Evolutionary conservation across 441 rosid species (phyloP).

Genomic region (Erodium trifolium): DNA sequence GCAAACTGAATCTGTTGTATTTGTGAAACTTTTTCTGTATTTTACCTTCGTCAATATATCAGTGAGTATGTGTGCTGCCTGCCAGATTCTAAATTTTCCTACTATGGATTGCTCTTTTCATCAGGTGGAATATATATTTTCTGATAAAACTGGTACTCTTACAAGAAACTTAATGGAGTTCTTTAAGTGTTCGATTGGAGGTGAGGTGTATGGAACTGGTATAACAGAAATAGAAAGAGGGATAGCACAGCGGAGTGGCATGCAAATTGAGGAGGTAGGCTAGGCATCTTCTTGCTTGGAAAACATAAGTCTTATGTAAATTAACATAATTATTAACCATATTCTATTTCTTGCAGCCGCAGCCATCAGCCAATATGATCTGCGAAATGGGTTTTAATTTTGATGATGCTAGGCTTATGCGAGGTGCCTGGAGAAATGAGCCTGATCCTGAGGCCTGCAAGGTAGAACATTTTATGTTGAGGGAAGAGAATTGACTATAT

Average conservation of each 20-base stretch:
- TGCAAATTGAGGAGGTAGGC: constrained; percentile 57
- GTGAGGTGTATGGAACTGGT: constrained; percentile 90
- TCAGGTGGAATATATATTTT: constrained; percentile 96
- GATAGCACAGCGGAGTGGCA: constrained; percentile 62
- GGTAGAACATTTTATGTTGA: constrained; percentile 35
- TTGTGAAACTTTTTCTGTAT: not conserved
- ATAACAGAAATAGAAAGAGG: constrained; percentile 90
- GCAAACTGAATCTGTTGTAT: not conserved
- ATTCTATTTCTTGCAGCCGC: constrained; percentile 30
- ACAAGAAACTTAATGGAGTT: constrained; percentile 99
- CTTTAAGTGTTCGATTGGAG: constrained; percentile 99
- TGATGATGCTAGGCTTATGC: constrained; percentile 82
- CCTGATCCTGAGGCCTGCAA: constrained; percentile 60
- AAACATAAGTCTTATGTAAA: not conserved
- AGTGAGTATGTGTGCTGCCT: not conserved
- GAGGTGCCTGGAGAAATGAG: constrained; percentile 80
- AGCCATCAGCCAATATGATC: constrained; percentile 38
- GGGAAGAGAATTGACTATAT: constrained; percentile 3
- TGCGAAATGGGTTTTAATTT: constrained; percentile 94
- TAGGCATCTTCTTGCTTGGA: not conserved
- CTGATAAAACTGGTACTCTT: constrained; percentile 98
- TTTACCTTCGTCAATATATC: not conserved
- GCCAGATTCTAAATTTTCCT: not conserved
- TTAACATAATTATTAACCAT: not conserved
- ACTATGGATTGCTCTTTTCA: constrained; percentile 22